Conservation (phyloP, 371 early-diverging fungal species). For the Mucor sp. region DNA sequence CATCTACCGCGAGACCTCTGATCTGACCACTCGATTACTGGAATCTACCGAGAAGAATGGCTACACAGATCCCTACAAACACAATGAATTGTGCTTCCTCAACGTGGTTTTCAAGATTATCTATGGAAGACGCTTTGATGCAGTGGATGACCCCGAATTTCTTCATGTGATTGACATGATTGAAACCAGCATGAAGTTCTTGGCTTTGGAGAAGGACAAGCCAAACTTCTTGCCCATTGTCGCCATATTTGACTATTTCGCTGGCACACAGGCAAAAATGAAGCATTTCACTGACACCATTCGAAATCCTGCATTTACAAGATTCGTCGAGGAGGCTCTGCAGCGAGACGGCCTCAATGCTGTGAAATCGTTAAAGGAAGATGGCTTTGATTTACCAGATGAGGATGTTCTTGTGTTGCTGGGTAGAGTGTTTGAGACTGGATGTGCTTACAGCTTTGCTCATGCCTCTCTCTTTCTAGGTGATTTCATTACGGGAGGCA, state of each 20-base stretch:
- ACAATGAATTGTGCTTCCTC: slow-evolving; percentile 2
- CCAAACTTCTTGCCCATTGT: slow-evolving; percentile 7
- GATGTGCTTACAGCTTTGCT: background rate
- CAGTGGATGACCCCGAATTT: slow-evolving; percentile 10
- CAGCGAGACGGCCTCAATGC: slow-evolving; percentile 1
- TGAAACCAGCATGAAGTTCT: background rate
- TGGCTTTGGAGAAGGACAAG: slow-evolving; percentile 7
- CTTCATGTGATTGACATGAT: background rate
- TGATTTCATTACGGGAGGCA: slow-evolving; percentile 20
- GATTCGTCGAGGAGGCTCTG: slow-evolving; percentile 7
- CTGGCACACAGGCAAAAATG: slow-evolving; percentile 6
- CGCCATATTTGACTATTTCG: background rate
- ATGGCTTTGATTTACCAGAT: background rate
- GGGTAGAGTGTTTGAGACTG: background rate
- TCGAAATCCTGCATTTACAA: slow-evolving; percentile 1
- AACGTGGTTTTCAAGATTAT: slow-evolving; percentile 9
- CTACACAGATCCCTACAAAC: background rate
- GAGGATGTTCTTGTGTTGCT: slow-evolving; percentile 3
- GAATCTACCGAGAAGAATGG: background rate
- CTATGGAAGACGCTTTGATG: slow-evolving; percentile 3
- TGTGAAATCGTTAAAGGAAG: slow-evolving; percentile 5
- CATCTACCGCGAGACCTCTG: background rate
- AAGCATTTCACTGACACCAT: background rate
- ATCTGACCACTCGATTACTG: background rate
- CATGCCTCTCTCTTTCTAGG: background rate